Evolutionary conservation across 192 early-diverging fungal species (phyloP), one percentile per base, ranked within the genome.

Genomic region (Obelidium mucronatum): DNA sequence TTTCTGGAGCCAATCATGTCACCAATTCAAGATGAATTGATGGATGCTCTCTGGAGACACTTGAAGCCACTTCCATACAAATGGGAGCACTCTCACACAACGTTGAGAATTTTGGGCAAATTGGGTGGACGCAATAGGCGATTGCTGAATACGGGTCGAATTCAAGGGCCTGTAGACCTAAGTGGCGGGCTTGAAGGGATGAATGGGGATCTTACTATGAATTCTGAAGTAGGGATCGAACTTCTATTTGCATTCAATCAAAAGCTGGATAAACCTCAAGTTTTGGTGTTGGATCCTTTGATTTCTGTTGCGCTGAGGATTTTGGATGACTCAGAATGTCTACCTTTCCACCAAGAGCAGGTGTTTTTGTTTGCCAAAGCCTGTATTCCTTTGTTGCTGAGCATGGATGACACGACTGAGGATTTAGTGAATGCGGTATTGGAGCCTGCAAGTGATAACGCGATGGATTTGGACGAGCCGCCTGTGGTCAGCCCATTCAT

Each of bases 81-180:
- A 68, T 90, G 87, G 30, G 80, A 83, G 11, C 95, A 97, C 72
- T 93, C 92, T 36, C 90, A 93, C 70, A 91, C 92, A 2, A 93
- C 97, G 2, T 91, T 95, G 72, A 86, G 95, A 19, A 98, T 99
- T 60, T 83, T 99, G 1, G 98, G 98, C 8, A 98, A 99, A 79
- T 89, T 99, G 35, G 98, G 98, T n/a, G 98, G 98, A 1, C 84
- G 96, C 31, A 99, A 99, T 81, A 88, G 97, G 53, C 84, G 94
- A 37, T 90, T 95, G 86, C 81, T 98, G 26, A 89, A 90, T 62
- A 6, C 26, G 62, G 62, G 62, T 22, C 58, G 24, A 24, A 34
- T 33, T 26, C 24, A 13, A 13, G 91, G 90, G 40, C 90, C 92
- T 54, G 30, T 78, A 8, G 62, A 39, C 92, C 35, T n/a, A n/a